A percentile compares a stretch with the other conserved stretches of the same genome.
phyloP scores from a whole-genome alignment of 2,329 filamentous ascomycete genomes.

The Cladosporium phlei region DNA sequence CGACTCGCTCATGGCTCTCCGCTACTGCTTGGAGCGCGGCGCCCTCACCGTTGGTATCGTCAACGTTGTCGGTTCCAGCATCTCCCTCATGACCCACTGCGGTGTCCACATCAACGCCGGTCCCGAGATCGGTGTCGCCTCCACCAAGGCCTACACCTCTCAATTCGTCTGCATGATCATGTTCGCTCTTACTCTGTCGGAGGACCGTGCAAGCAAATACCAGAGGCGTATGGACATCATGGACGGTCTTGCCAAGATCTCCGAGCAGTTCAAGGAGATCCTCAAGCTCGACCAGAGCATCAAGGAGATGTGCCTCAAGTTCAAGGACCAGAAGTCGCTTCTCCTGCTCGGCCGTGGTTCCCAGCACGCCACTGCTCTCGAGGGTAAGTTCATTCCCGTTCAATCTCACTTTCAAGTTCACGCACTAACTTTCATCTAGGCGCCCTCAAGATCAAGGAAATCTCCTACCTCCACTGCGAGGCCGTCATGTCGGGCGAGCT shows the following conservation, averaged over 20 bases:
- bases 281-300: constrained; percentile 87
- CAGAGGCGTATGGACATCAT: constrained; percentile 93
- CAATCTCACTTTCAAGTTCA: not conserved
- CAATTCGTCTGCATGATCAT: constrained; percentile 99
- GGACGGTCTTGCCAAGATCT: constrained; percentile 82
- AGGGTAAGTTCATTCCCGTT: constrained; percentile 51
- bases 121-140: constrained; percentile 97
- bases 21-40: constrained; percentile 96
- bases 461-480: constrained; percentile 98
- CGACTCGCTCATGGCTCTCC: constrained; percentile 92
- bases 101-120: constrained; percentile 99
- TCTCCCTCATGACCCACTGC: constrained; percentile 97
- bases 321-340: constrained; percentile 96
- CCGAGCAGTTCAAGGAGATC: constrained; percentile 85
- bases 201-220: constrained; percentile 93
- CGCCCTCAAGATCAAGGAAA: constrained; percentile 99
- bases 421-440: constrained; percentile 39
- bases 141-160: constrained; percentile 98
- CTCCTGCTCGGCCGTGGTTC: constrained; percentile 89
- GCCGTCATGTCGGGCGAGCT: constrained; percentile 99
- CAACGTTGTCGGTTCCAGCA: constrained; percentile 97
- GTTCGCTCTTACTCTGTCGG: constrained; percentile 93
- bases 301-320: constrained; percentile 88
- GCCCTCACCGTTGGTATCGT: constrained; percentile 96
- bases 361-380: constrained; percentile 93